Conservation (phyloP, 352 stramenopile species). For the Globisporangium rhizosaccharum region DNA sequence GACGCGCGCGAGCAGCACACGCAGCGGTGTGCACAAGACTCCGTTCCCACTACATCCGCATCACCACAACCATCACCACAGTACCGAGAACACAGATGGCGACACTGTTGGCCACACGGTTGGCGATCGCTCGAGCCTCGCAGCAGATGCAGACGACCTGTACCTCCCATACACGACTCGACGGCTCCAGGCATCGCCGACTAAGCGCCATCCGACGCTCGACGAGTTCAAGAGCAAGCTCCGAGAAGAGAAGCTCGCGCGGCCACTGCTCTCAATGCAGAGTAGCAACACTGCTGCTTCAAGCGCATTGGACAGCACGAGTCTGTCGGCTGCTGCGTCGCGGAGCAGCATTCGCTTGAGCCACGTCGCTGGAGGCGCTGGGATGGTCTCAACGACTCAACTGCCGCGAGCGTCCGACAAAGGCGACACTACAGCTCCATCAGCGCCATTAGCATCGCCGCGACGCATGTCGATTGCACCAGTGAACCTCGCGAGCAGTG, state of each 20-base stretch:
- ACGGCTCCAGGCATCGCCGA: slow-evolving; percentile 31
- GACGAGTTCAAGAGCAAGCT: slow-evolving; percentile 33
- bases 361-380: background rate
- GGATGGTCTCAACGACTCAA: background rate
- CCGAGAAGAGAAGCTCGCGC: slow-evolving; percentile 38
- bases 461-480: slow-evolving; percentile 4
- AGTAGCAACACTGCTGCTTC: background rate
- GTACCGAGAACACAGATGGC: background rate
- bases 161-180: slow-evolving; percentile 74
- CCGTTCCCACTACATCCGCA: background rate
- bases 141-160: slow-evolving; percentile 8
- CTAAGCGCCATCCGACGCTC: slow-evolving; percentile 38
- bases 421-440: background rate
- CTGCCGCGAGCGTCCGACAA: background rate
- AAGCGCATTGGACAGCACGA: background rate
- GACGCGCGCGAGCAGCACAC: background rate
- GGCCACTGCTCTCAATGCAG: slow-evolving; percentile 23
- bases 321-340: background rate
- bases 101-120: slow-evolving; percentile 2
- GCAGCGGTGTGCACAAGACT: background rate
- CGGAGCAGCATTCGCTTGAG: slow-evolving; percentile 6
- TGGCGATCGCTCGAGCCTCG: background rate
- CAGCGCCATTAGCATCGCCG: background rate
- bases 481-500: background rate
- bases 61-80: too few species aligned